Conservation (phyloP, 2,329 filamentous ascomycete species). For the Neonectria sp. region DNA sequence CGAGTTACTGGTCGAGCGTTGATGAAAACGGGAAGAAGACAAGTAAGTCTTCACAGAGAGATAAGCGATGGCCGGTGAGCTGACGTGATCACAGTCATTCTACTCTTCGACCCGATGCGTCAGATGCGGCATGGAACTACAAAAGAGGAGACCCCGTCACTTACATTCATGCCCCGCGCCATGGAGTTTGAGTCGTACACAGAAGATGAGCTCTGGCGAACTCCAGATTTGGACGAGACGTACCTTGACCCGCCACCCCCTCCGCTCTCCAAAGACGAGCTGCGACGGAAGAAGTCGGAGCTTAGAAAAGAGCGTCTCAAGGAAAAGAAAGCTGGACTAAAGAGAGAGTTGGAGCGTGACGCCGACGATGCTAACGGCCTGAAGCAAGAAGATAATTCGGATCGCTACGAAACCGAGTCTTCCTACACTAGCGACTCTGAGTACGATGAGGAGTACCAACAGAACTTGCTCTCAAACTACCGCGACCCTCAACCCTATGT, state of each 20-base stretch:
- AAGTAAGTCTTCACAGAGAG: conserved; percentile 27
- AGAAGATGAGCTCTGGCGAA: conserved; percentile 47
- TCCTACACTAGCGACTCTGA: conserved; percentile 38
- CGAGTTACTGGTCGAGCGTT: conserved; percentile 43
- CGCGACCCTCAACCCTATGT: conserved; percentile 36
- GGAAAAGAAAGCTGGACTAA: conserved; percentile 21
- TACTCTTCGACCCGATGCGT: conserved; percentile 43
- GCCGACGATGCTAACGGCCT: neutral
- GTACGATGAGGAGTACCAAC: conserved; percentile 43
- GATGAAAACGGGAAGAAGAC: conserved; percentile 42
- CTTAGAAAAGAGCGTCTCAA: conserved; percentile 22
- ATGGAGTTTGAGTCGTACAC: conserved; percentile 49
- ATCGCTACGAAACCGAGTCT: conserved; percentile 31
- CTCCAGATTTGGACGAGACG: conserved; percentile 42
- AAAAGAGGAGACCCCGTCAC: conserved; percentile 35
- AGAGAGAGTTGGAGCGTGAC: conserved; percentile 1
- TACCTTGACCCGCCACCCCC: conserved; percentile 48
- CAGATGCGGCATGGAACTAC: conserved; percentile 44
- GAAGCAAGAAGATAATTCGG: neutral
- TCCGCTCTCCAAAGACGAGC: conserved; percentile 27
- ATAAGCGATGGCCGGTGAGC: neutral
- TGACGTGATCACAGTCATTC: conserved; percentile 37
- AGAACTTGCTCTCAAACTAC: conserved; percentile 35
- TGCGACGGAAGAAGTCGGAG: conserved; percentile 36
- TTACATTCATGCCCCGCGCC: conserved; percentile 50